phyloP scores from a whole-genome alignment of 176 grass and related monocot genomes.

The Carex myosuroides region DNA sequence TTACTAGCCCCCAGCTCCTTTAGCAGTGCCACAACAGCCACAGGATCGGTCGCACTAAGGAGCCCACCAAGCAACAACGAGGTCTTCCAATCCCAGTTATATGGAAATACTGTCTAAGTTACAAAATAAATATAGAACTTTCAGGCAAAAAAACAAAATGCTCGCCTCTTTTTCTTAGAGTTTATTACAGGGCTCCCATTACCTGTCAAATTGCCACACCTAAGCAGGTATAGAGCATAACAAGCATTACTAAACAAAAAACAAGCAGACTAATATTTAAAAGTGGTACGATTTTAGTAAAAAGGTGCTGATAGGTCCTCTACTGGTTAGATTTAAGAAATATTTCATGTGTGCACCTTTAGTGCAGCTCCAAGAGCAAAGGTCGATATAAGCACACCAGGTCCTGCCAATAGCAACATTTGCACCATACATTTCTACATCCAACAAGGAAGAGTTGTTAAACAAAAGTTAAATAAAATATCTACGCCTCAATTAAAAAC shows the following conservation, averaged over 20 bases:
- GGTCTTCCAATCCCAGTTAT: conserved; percentile 92
- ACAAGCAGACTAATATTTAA: neutral
- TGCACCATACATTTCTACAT: conserved; percentile 81
- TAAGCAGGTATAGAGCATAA: neutral
- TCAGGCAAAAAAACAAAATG: neutral
- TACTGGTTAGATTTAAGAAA: neutral
- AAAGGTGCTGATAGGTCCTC: neutral
- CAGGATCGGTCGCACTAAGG: conserved; percentile 92
- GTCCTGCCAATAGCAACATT: conserved; percentile 86
- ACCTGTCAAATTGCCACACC: neutral
- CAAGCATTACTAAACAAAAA: neutral
- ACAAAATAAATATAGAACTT: conserved; percentile 8
- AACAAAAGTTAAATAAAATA: neutral
- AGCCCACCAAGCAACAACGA: conserved; percentile 79
- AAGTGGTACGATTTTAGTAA: neutral
- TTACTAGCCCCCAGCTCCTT: conserved; percentile 93
- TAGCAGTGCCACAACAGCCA: conserved; percentile 82
- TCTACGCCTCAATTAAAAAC: neutral
- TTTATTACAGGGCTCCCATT: neutral
- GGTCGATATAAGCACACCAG: conserved; percentile 79
- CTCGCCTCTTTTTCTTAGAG: neutral
- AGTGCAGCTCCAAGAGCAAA: conserved; percentile 50
- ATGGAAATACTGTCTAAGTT: conserved; percentile 72
- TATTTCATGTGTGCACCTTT: conserved; percentile 39
- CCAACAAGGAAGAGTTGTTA: conserved; percentile 9